Conservation (phyloP, 176 grass and related monocot genomes). For the Carex myosuroides region DNA sequence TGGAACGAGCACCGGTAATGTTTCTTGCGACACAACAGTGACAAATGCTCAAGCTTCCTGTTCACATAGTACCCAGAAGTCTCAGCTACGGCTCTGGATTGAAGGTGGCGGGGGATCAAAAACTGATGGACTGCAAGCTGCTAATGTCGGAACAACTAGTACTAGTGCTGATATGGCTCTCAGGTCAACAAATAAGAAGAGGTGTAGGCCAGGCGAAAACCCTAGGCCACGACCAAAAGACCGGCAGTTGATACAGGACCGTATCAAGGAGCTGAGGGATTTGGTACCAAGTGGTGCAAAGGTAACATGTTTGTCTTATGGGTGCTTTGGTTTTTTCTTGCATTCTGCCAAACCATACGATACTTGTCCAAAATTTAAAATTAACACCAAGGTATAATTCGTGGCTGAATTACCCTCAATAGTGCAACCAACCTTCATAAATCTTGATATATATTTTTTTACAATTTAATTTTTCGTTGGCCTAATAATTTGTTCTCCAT, state of each 20-base stretch:
- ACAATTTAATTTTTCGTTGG: background rate
- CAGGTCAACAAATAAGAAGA: conserved; percentile 42
- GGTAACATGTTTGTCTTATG: conserved; percentile 22
- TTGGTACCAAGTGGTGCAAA: conserved; percentile 60
- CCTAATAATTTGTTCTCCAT: background rate
- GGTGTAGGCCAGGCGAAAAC: conserved; percentile 40
- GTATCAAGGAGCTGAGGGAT: conserved; percentile 59
- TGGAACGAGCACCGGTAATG: background rate
- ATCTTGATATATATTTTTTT: background rate
- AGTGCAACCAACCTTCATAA: background rate
- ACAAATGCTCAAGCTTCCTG: conserved; percentile 12
- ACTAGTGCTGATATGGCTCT: conserved; percentile 29
- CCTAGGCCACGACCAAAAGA: conserved; percentile 56
- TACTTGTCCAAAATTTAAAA: background rate
- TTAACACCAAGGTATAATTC: background rate
- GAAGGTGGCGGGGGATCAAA: conserved; percentile 21
- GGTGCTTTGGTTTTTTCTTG: background rate
- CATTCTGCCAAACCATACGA: conserved; percentile 7
- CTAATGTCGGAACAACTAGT: conserved; percentile 17
- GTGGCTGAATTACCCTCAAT: background rate
- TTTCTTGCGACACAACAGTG: background rate
- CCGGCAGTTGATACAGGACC: conserved; percentile 69
- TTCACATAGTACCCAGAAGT: conserved; percentile 26
- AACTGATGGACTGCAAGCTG: conserved; percentile 8
- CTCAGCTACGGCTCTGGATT: conserved; percentile 43